A percentile compares a stretch with the other conserved stretches of the same genome.
Evolutionary conservation across 2,329 filamentous ascomycete species (phyloP).

Genomic region (Chaetomium sp.): DNA sequence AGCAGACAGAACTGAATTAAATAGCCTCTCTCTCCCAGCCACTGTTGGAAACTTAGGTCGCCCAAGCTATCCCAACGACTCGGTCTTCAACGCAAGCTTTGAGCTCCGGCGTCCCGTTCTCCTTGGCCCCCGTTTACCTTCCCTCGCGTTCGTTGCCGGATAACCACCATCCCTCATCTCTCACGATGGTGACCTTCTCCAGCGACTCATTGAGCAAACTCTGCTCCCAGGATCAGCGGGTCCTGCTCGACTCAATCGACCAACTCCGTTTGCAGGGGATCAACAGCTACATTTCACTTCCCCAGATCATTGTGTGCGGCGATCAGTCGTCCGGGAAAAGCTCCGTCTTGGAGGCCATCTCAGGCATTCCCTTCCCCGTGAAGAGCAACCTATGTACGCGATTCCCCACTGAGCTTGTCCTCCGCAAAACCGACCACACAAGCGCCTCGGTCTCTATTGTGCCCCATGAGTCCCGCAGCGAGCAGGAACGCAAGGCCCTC

Average conservation of each 20-base stretch:
- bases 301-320: constrained; percentile 51
- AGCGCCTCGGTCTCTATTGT: constrained; percentile 21
- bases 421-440: constrained; percentile 14
- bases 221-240: constrained; percentile 19
- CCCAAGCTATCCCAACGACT: too few relatives aligned
- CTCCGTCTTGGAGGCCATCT: constrained; percentile 21
- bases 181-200: background rate
- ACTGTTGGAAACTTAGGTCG: too few relatives aligned
- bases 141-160: too few relatives aligned
- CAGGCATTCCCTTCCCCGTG: constrained; percentile 18
- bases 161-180: background rate
- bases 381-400: constrained; percentile 21
- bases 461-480: constrained; percentile 14
- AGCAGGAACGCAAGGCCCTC: constrained; percentile 12
- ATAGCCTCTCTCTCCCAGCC: too few relatives aligned
- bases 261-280: constrained; percentile 32
- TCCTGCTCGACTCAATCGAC: constrained; percentile 26
- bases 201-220: constrained; percentile 14
- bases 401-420: constrained; percentile 20
- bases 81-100: too few relatives aligned
- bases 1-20: too few relatives aligned
- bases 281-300: constrained; percentile 35
- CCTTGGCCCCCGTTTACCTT: too few relatives aligned
- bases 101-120: too few relatives aligned
- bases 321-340: constrained; percentile 59